Evolutionary conservation across 2,329 filamentous ascomycete genomes (phyloP).

Genomic region (Rugonectria rugulosa): DNA sequence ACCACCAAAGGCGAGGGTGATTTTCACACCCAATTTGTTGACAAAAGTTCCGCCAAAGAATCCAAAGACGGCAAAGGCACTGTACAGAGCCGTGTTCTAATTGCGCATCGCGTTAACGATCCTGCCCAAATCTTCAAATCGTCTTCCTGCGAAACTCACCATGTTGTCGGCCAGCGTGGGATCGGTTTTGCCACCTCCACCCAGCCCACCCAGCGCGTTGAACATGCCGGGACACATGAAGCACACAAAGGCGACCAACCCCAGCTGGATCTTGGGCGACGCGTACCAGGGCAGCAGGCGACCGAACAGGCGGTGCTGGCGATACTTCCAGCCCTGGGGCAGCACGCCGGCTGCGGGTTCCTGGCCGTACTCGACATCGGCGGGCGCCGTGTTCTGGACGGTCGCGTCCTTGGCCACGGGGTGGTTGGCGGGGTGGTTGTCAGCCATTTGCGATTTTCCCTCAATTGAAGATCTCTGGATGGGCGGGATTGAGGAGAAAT

Average conservation of each 20-base stretch:
- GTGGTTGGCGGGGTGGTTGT: constrained; percentile 5
- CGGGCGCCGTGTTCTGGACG: constrained; percentile 17
- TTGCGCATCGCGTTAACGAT: neutral
- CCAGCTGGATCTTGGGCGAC: constrained; percentile 73
- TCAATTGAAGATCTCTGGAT: constrained; percentile 22
- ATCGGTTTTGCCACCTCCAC: constrained; percentile 63
- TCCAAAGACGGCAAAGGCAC: constrained; percentile 70
- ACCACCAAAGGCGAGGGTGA: constrained; percentile 46
- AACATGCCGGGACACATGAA: constrained; percentile 77
- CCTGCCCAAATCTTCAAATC: neutral
- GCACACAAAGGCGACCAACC: constrained; percentile 66
- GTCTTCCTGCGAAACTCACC: constrained; percentile 27
- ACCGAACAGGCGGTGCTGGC: constrained; percentile 29
- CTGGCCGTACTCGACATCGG: constrained; percentile 20
- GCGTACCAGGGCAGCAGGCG: constrained; percentile 65
- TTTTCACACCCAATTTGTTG: constrained; percentile 49
- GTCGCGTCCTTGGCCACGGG: neutral
- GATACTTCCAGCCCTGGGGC: constrained; percentile 36
- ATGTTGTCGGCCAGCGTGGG: constrained; percentile 50
- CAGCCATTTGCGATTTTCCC: too few relatives aligned
- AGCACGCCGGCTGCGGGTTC: constrained; percentile 15
- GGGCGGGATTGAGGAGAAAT: neutral
- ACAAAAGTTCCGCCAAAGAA: constrained; percentile 77
- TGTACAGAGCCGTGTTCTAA: constrained; percentile 72
- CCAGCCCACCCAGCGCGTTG: constrained; percentile 71